phyloP scores from a whole-genome alignment of 2,329 filamentous ascomycete species.

The Lasiodiplodia theobromae region DNA sequence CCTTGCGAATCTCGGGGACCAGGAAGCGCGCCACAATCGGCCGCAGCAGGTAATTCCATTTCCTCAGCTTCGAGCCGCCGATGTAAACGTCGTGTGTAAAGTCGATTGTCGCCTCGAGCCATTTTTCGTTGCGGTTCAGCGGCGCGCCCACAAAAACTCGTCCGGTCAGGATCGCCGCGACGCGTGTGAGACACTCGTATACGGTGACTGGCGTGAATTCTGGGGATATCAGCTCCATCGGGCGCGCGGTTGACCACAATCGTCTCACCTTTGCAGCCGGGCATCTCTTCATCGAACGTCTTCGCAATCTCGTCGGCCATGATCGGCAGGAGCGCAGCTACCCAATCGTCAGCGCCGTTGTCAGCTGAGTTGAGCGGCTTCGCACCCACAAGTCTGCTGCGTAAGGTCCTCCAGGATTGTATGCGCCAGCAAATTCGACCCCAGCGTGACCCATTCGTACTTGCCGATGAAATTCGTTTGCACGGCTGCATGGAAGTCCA shows the following conservation, averaged over 20 bases:
- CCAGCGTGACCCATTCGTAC: background rate
- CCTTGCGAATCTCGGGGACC: constrained; percentile 11
- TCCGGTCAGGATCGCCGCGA: constrained; percentile 48
- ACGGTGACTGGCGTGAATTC: constrained; percentile 32
- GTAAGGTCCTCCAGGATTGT: constrained; percentile 33
- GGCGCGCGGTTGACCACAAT: constrained; percentile 39
- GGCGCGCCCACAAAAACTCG: constrained; percentile 57
- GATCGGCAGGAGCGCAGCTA: constrained; percentile 36
- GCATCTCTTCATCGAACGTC: constrained; percentile 41
- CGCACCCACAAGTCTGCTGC: background rate
- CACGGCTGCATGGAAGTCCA: constrained; percentile 41
- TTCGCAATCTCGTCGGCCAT: constrained; percentile 37
- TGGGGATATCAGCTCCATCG: background rate
- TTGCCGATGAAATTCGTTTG: constrained; percentile 34
- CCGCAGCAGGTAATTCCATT: constrained; percentile 20
- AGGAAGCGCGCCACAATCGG: constrained; percentile 15
- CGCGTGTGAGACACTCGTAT: constrained; percentile 38
- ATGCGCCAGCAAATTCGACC: background rate
- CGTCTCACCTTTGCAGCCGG: constrained; percentile 37
- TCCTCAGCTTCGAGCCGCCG: constrained; percentile 11
- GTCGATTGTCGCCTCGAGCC: constrained; percentile 57
- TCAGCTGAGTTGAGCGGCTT: background rate
- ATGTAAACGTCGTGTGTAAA: constrained; percentile 46
- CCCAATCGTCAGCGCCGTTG: constrained; percentile 43
- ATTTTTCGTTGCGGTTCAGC: constrained; percentile 54